Evolutionary conservation across 78 protist species (phyloP), one percentile per base, ranked within the genome.

Genomic region (Monosiga brevicollis): DNA sequence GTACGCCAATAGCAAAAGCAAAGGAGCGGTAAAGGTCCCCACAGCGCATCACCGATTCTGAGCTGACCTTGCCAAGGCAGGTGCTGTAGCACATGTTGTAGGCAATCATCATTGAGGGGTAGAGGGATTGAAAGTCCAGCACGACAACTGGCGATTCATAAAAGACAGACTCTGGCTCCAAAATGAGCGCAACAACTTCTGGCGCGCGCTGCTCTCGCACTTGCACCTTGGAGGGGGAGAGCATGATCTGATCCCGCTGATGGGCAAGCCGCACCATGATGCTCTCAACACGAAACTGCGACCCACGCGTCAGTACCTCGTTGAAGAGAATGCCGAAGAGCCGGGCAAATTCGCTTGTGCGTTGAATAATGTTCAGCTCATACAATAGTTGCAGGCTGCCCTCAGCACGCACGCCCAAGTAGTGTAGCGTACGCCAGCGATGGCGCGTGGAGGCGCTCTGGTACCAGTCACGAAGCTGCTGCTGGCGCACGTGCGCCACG

Each of bases 61-160:
- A n/a, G n/a, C n/a, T n/a, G n/a, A n/a, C n/a, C n/a, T 72, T 15
- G 26, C 97, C 97, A 2, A 95, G 79, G 40, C 92, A 89, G 1
- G 97, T 93, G 32, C 86, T 42, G 90, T 83, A 96, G 86, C 99
- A 98, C 26, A 89, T 78, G 87, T 98, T 98, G 92, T 96, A 93
- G 29, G 96, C 99, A 78, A 95, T 94, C 83, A 98, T 89, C 32
- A 96, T 79, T 2, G 97, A 92, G 49, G 99, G 99, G 76, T 96
- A 98, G 25, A 98, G 91, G 38, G 95, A 88, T 74, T 88, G 96
- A 81, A 95, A 95, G 88, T 97, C 98, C n/a, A 95, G 71, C 24
- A 97, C 99, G 24, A 90, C 62, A 0, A 97, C 97, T 0, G 99
- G 99, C 26, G 72, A 35, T 1, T 86, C 78, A 89, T 94, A 93